Base-by-base conservation (phyloP, 768 basidiomycete species). In the Podaxis sp. region DNA sequence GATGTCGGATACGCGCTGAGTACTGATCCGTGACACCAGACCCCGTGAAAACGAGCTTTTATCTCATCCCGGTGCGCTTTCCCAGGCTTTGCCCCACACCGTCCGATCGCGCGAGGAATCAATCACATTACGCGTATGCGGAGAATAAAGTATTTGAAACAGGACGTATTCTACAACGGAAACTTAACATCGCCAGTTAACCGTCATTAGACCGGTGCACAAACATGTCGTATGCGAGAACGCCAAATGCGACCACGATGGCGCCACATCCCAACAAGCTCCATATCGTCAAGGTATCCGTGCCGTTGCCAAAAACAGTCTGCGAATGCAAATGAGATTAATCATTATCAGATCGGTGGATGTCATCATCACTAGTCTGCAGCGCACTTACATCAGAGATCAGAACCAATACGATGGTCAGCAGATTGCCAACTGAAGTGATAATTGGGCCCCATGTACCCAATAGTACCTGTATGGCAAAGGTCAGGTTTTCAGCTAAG, bases 321-420 rank as follows among this genome's bases (percentile, higher is more conserved):
- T 81, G 57, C 41, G 24, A 51, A n/a, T 11, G 55, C 57, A 24
- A 61, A 38, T 49, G 40, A 59, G 29, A 33, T 9, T 7, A 40
- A 43, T 41, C 38, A 50, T 49, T 54, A 56, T 59, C 24, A 46
- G 49, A 24, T 53, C 11, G 19, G 40, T 17, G 17, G 29, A 49
- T 11, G 11, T 15, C 9, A 41, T 25, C 41, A 2, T 50, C 49
- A 22, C 25, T 6, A 27, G 25, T 9, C 33, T 9, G 19, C n/a
- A 37, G 33, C 17, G 33, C 36, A 71, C 77, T 69, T 51, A 89
- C 79, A 74, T 98, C 95, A 46, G 90, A 85, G 15, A 93, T 68
- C 52, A 94, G 84, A 13, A 94, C 91, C 54, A 97, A 81, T 40
- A 96, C 92, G 66, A 96, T 96, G 4, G 95, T 95, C n/a, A 96